Evolutionary conservation across 805 yeast genomes (phyloP), one percentile per base, ranked within the genome.

Genomic region (Brettanomyces anomalus): DNA sequence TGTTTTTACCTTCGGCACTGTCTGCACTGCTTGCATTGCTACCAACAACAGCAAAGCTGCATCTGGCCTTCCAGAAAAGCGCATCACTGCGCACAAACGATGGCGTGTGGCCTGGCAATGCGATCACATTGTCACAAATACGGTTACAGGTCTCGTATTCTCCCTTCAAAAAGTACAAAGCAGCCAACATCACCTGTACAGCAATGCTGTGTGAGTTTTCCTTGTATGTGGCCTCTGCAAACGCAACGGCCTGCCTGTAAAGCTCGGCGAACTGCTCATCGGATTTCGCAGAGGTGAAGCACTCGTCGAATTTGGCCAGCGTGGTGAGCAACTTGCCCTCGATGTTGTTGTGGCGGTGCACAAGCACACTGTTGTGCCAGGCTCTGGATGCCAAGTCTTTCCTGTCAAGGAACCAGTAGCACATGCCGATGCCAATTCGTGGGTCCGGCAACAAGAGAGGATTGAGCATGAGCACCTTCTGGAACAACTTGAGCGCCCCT

Each of bases 391-490:
- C 97, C 67, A 86, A 74, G 41, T 73, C 74, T 49, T 76, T 74
- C 59, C 86, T 95, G 41, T 82, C 82, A 47, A 93, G 66, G 46
- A 76, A 76, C 97, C 97, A 93, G 58, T 81, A 90, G 61, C 97
- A 89, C 49, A 93, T 66, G 31, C 98, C 99, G 47, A 90, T 77
- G 24, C 97, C 99, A 46, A 93, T 74, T 61, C 99, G 72, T 16
- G 97, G 94, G 64, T 90, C 97, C 4, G 97, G 97, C 51, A 75
- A 74, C 51, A 83, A 65, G 32, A 82, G 58, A 2, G 97, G 97
- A 48, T 87, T 81, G 40, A 80, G 68, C 30, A 81, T 71, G 49
- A 93, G 68, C 6, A 85, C 80, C 49, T 82, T 84, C 67, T 93
- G 99, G 63, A 85, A 93, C 28, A 85, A 60, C 58, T 81, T 81